These are phyloP conservation scores for Aureobasidium lini DNA, from an alignment of 2,329 filamentous ascomycete genomes.

Conservation along the genomic window DNA sequence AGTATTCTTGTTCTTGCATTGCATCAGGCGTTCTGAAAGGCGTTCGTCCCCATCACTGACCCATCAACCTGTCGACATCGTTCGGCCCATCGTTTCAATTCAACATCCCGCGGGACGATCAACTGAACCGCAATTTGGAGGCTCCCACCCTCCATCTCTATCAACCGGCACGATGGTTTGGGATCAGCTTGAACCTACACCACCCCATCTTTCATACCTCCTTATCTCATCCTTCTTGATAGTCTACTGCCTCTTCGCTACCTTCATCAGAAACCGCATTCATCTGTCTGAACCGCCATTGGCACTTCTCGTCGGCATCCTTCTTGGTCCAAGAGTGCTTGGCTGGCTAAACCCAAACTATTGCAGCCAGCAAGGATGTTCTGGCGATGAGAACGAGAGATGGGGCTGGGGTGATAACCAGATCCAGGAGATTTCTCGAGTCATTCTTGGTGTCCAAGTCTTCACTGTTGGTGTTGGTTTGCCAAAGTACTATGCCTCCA, in stretches of 20 bases:
- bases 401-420: slow-evolving; percentile 38
- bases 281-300: slow-evolving; percentile 44
- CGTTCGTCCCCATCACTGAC: background rate
- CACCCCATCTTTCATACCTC: slow-evolving; percentile 39
- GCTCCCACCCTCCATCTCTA: background rate
- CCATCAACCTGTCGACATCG: background rate
- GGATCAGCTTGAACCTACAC: slow-evolving; percentile 40
- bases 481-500: slow-evolving; percentile 39
- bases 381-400: slow-evolving; percentile 17
- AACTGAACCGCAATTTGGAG: slow-evolving; percentile 7
- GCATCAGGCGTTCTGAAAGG: background rate
- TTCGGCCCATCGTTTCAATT: background rate
- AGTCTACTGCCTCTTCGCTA: slow-evolving; percentile 38
- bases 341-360: slow-evolving; percentile 34
- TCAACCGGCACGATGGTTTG: slow-evolving; percentile 27
- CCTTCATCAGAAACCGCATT: slow-evolving; percentile 40
- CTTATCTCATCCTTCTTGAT: slow-evolving; percentile 39
- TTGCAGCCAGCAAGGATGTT: slow-evolving; percentile 26
- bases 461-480: slow-evolving; percentile 31
- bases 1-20: background rate
- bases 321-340: slow-evolving; percentile 36
- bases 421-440: slow-evolving; percentile 35
- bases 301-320: slow-evolving; percentile 39
- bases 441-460: slow-evolving; percentile 40
- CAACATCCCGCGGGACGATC: slow-evolving; percentile 4